Conservation (phyloP, 108 stramenopile genomes). For the Skeletonema potamos region DNA sequence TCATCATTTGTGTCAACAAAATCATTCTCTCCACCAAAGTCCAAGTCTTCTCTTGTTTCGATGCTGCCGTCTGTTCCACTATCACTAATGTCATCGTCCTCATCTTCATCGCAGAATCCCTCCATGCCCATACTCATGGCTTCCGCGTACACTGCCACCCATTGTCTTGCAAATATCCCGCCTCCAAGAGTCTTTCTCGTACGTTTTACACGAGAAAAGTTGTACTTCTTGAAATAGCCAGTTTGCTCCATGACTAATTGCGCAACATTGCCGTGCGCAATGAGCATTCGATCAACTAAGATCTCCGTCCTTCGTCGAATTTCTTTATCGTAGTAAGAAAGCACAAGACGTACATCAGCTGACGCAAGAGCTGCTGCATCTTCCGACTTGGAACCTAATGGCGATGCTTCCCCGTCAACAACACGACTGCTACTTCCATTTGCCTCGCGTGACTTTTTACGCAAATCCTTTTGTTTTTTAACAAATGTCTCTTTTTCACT, state of each 20-base stretch:
- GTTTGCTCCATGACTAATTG: conserved; percentile 78
- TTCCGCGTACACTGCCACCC: conserved; percentile 80
- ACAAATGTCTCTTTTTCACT: conserved; percentile 59
- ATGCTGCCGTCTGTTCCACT: conserved; percentile 37
- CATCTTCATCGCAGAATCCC: conserved; percentile 25
- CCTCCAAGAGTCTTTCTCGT: conserved; percentile 81
- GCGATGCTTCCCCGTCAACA: background rate
- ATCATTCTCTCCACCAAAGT: conserved; percentile 8
- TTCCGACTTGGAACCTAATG: background rate
- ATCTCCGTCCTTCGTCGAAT: conserved; percentile 50
- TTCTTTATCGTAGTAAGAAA: conserved; percentile 63
- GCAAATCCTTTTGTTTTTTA: conserved; percentile 33
- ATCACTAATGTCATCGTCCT: conserved; percentile 35
- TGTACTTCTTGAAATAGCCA: conserved; percentile 67
- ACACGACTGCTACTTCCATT: background rate
- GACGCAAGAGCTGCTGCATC: conserved; percentile 14
- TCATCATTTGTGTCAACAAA: background rate
- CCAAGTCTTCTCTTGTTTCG: conserved; percentile 20
- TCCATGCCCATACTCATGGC: conserved; percentile 63
- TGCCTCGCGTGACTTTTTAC: conserved; percentile 1
- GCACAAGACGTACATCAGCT: conserved; percentile 44
- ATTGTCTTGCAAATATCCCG: conserved; percentile 80
- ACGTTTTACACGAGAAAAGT: conserved; percentile 76
- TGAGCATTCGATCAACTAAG: conserved; percentile 78
- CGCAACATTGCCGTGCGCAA: conserved; percentile 77